Base-by-base conservation (phyloP, 306 rosid species). In the Vigna angularis region DNA sequence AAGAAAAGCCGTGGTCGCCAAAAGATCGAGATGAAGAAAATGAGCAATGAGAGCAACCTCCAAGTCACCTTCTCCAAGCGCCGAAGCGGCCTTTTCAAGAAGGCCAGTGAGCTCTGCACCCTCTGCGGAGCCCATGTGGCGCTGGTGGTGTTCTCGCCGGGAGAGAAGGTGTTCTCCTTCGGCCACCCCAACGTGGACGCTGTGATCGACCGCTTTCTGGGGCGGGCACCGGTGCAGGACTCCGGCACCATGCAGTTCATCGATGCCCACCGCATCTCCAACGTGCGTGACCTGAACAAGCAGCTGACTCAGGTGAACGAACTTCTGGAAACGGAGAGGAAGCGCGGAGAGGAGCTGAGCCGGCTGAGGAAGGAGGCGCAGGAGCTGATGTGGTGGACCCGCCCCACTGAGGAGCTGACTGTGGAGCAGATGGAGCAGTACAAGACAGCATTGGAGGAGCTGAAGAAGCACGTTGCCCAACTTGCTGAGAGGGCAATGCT, bases 51-150 rank as follows among this genome's bases (percentile, higher is more conserved):
- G n/a, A 82, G 74, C 62, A 82, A 82, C 42, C 40, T 82, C 1
- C 89, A 82, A 18, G 86, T 82, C 1, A 85, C 86, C 0, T 85
- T 85, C 70, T 85, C 89, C 1, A 85, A 85, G 70, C 82, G 86
- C 0, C 84, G 89, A 0, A 67, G 70, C 1, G 89, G 89, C 0
- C 79, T 85, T 5, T 82, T 85, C 80, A 85, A 85, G 77, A 85
- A 82, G 64, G 89, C 89, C 0, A 82, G 89, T 2, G 89, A 85
- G 28, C 82, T 82, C 1, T 75, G 89, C 74, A 85, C 80, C 0
- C 80, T 82, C 0, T 82, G 86, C 0, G 80, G 82, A 1, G 82
- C 74, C 1, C 74, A 79, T 3, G 61, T 85, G 7, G 89, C 77
- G 6, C 48, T 85, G 2, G 3, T 85, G 2, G 77, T 85, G 5